Evolutionary conservation across 202 grass and related monocot genomes (phyloP).

Genomic region (Musa balbisiana): DNA sequence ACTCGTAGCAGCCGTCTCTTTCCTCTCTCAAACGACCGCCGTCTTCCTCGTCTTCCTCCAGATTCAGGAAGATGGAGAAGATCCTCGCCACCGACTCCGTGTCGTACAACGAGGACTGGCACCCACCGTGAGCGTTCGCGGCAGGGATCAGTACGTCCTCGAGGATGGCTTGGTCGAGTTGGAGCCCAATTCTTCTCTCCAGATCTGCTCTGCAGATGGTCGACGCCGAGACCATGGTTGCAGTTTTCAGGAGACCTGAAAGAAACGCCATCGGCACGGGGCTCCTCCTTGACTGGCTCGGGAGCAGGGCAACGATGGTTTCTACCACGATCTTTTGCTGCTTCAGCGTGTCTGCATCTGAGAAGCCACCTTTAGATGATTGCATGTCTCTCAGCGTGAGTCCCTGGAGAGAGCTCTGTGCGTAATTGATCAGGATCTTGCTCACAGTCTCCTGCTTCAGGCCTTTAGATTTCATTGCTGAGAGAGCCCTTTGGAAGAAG

Average conservation of each 20-base stretch:
- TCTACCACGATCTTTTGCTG: constrained; percentile 59
- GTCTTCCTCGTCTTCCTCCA: constrained; percentile 37
- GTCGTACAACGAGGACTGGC: constrained; percentile 49
- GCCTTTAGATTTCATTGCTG: constrained; percentile 75
- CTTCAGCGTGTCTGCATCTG: constrained; percentile 38
- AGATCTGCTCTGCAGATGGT: constrained; percentile 53
- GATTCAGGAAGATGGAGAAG: constrained; percentile 69
- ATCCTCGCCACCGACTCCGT: constrained; percentile 68
- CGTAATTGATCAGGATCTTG: constrained; percentile 75
- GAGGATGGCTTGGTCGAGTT: constrained; percentile 82
- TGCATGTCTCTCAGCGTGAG: constrained; percentile 52
- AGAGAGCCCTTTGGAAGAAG: constrained; percentile 61
- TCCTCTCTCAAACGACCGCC: constrained; percentile 17
- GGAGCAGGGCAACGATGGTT: constrained; percentile 55
- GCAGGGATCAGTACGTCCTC: constrained; percentile 80
- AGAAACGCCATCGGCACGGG: constrained; percentile 80
- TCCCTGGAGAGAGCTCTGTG: constrained; percentile 65
- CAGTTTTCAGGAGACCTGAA: constrained; percentile 78
- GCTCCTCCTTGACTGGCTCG: constrained; percentile 64
- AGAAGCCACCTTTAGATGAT: constrained; percentile 16
- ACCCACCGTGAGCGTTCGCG: constrained; percentile 3
- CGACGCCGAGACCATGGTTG: constrained; percentile 44
- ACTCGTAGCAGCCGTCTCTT: constrained; percentile 44
- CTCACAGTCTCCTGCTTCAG: constrained; percentile 83
- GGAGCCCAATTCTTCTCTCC: constrained; percentile 79